Evolutionary conservation across 208 protist species (phyloP).

Genomic region (Leishmania major): DNA sequence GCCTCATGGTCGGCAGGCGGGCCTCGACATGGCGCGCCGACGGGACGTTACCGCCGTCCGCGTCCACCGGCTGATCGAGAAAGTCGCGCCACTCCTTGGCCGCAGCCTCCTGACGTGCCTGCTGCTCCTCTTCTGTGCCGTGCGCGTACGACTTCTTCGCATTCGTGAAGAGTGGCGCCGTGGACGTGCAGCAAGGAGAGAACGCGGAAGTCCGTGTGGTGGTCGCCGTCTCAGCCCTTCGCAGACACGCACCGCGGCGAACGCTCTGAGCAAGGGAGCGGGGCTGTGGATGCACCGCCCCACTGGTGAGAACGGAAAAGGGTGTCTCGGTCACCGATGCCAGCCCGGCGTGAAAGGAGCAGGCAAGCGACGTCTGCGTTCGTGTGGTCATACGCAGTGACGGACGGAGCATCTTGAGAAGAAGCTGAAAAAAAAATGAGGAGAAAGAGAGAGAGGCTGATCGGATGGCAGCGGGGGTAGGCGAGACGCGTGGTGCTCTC

Average conservation of each 20-base stretch:
- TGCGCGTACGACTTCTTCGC: slow-evolving; percentile 31
- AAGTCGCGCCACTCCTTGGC: slow-evolving; percentile 33
- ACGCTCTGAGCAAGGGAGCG: background rate
- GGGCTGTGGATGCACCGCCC: background rate
- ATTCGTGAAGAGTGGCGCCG: slow-evolving; percentile 37
- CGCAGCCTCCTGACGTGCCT: slow-evolving; percentile 14
- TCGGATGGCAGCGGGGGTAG: background rate
- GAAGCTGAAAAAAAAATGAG: background rate
- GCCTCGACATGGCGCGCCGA: slow-evolving; percentile 31
- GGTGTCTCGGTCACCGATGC: background rate
- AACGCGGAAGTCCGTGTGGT: background rate
- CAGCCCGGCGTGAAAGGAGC: background rate
- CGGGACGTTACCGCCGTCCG: slow-evolving; percentile 29
- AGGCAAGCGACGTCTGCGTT: background rate
- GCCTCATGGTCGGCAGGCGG: slow-evolving; percentile 47
- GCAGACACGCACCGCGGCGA: background rate
- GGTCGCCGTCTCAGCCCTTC: background rate
- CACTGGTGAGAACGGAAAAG: background rate
- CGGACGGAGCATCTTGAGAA: background rate
- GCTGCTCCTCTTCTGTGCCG: slow-evolving; percentile 34
- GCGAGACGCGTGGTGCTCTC: too few relatives aligned
- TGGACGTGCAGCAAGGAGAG: background rate
- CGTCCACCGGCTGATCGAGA: slow-evolving; percentile 26
- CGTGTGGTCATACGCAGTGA: background rate
- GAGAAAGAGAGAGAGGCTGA: background rate